Percentiles rank a stretch among this genome's conserved stretches.
Evolutionary conservation across 805 yeast genomes (phyloP).

Genomic region (Babjeviella inositovora): DNA sequence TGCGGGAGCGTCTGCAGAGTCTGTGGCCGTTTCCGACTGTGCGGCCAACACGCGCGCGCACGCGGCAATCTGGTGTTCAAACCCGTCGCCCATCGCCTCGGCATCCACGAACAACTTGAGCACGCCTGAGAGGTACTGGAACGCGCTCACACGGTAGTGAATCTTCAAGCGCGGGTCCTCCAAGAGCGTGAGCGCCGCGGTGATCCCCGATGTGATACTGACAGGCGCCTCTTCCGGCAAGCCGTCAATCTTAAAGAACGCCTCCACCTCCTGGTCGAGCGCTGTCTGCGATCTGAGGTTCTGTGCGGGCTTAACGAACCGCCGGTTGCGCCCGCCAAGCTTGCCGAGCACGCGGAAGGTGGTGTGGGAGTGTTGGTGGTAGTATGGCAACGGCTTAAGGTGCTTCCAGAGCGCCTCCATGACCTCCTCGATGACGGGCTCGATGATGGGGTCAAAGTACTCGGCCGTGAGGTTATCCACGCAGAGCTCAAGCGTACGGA

Average conservation of each 20-base stretch:
- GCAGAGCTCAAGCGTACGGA: slow-evolving; percentile 86
- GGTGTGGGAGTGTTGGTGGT: slow-evolving; percentile 90
- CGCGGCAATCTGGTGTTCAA: too few species aligned
- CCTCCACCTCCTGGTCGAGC: slow-evolving; percentile 54
- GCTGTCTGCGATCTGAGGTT: slow-evolving; percentile 37
- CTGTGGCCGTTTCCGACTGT: too few species aligned
- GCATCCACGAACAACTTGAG: slow-evolving; percentile 53
- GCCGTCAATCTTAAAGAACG: slow-evolving; percentile 60
- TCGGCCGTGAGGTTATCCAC: slow-evolving; percentile 94
- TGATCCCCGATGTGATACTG: slow-evolving; percentile 71
- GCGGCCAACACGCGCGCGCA: too few species aligned
- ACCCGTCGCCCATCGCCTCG: slow-evolving; percentile 27
- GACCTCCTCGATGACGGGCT: slow-evolving; percentile 89
- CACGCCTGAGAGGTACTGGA: slow-evolving; percentile 48
- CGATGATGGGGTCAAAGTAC: slow-evolving; percentile 92
- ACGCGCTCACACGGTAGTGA: slow-evolving; percentile 68
- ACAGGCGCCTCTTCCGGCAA: slow-evolving; percentile 44
- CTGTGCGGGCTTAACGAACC: slow-evolving; percentile 62
- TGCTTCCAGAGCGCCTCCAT: slow-evolving; percentile 89
- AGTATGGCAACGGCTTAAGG: slow-evolving; percentile 81
- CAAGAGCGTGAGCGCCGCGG: slow-evolving; percentile 60
- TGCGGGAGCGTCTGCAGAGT: too few species aligned
- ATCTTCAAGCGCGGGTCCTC: slow-evolving; percentile 47
- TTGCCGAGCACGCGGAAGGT: slow-evolving; percentile 89
- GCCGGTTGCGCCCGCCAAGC: slow-evolving; percentile 89